phyloP scores from a whole-genome alignment of 345 rosid species.

The Triadica sebifera region DNA sequence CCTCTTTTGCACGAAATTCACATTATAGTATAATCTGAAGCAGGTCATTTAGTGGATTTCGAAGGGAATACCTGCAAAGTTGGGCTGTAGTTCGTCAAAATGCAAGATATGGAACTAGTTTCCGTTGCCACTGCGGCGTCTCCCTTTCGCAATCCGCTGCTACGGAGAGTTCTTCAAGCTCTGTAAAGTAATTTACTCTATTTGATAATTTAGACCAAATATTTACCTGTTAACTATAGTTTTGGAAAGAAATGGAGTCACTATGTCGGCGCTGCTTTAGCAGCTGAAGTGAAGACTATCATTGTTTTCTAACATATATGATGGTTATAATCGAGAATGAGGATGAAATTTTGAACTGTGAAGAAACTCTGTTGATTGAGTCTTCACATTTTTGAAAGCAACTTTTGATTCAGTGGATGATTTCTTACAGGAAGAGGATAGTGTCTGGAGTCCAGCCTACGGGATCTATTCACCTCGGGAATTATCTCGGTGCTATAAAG shows the following conservation, averaged over 20 bases:
- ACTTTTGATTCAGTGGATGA: background rate
- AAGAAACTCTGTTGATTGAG: background rate
- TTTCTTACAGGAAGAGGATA: conserved; percentile 58
- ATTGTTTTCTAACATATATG: background rate
- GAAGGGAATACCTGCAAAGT: conserved; percentile 20
- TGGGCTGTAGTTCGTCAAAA: conserved; percentile 12
- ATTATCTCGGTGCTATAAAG: conserved; percentile 89
- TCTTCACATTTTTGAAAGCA: no score
- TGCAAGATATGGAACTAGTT: conserved; percentile 18
- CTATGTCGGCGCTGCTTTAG: background rate
- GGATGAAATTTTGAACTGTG: background rate
- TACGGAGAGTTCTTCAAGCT: conserved; percentile 36
- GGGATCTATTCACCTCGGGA: conserved; percentile 84
- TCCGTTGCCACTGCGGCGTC: conserved; percentile 46
- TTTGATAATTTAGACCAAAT: background rate
- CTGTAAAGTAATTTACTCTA: conserved; percentile 32
- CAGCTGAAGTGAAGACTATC: background rate
- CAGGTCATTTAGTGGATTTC: conserved; percentile 30
- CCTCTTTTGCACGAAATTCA: background rate
- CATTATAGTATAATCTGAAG: conserved; percentile 1
- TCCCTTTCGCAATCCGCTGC: conserved; percentile 36
- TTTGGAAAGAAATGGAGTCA: background rate
- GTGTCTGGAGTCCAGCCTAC: conserved; percentile 97
- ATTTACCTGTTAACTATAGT: background rate
- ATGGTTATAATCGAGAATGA: background rate